These are phyloP conservation scores for Volvox africanus DNA, from an alignment of 139 green algal species.

Conservation along the genomic window DNA sequence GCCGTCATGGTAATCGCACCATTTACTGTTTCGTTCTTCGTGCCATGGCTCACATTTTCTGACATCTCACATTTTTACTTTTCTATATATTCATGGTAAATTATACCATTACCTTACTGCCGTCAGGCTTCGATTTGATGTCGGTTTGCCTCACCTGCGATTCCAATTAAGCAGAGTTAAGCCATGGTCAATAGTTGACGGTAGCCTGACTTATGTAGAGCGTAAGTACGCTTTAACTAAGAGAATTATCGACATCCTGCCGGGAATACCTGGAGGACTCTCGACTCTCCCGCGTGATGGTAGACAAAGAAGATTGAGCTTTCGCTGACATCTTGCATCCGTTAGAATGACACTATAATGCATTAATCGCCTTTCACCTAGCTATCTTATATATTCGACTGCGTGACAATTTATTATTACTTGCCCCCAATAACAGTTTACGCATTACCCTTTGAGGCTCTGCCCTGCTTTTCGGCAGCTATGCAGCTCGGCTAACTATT, in stretches of 20 bases:
- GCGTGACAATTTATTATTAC: not conserved
- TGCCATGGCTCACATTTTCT: too few species aligned
- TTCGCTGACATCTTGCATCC: not conserved
- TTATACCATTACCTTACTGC: too few species aligned
- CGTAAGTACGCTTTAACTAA: conserved; percentile 55
- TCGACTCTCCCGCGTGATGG: conserved; percentile 59
- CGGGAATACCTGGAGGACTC: conserved; percentile 55
- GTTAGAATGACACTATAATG: not conserved
- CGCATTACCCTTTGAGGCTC: not conserved
- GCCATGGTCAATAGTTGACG: not conserved
- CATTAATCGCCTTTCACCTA: not conserved
- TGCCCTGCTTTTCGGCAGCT: not conserved
- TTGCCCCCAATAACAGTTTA: not conserved
- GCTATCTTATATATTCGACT: not conserved
- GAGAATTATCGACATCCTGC: conserved; percentile 58
- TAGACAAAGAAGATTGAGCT: not conserved
- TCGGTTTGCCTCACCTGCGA: too few species aligned
- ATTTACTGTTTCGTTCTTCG: too few species aligned
- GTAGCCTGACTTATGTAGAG: conserved; percentile 55
- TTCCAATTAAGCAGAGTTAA: not conserved
- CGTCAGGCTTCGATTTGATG: too few species aligned
- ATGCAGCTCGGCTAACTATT: conserved; percentile 59
- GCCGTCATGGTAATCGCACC: too few species aligned
- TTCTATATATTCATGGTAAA: too few species aligned
- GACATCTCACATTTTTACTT: too few species aligned